Percentiles rank a stretch among this genome's conserved stretches.
Evolutionary conservation across 2,329 filamentous ascomycete genomes (phyloP).

Genomic region (Colletotrichum eremochloae): DNA sequence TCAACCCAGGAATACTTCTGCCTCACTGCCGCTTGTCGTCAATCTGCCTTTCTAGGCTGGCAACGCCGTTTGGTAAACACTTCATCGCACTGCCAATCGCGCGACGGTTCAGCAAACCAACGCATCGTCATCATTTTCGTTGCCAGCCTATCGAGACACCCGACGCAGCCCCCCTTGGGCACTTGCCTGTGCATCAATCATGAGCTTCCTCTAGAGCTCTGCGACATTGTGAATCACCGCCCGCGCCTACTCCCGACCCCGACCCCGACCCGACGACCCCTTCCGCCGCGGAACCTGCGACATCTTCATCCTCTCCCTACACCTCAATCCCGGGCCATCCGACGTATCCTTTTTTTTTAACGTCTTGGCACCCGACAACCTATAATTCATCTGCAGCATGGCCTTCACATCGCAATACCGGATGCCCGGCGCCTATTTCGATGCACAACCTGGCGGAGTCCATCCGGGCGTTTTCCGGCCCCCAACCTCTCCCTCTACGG

Average conservation of each 20-base stretch:
- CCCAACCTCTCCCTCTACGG: conserved; percentile 52
- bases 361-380: conserved; percentile 3
- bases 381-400: conserved; percentile 43
- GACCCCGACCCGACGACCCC: not conserved
- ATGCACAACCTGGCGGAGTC: conserved; percentile 50
- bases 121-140: not conserved
- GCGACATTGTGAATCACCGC: conserved; percentile 38
- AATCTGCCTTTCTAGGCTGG: not conserved
- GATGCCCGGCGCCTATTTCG: conserved; percentile 54
- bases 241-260: not conserved
- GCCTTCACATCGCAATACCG: conserved; percentile 50
- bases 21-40: conserved; percentile 7
- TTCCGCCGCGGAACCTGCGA: conserved; percentile 13
- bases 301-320: not conserved
- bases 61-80: conserved; percentile 3
- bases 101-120: conserved; percentile 8
- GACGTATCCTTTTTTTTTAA: not conserved
- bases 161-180: conserved; percentile 7
- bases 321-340: not conserved
- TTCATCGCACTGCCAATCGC: conserved; percentile 20
- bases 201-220: conserved; percentile 31
- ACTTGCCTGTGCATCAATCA: conserved; percentile 16
- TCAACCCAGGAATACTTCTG: conserved; percentile 12
- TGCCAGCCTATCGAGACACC: conserved; percentile 21
- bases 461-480: conserved; percentile 63